Evolutionary conservation across 2,329 filamentous ascomycete genomes (phyloP), one percentile per base, ranked within the genome.

Genomic region (Neonectria ditissima): DNA sequence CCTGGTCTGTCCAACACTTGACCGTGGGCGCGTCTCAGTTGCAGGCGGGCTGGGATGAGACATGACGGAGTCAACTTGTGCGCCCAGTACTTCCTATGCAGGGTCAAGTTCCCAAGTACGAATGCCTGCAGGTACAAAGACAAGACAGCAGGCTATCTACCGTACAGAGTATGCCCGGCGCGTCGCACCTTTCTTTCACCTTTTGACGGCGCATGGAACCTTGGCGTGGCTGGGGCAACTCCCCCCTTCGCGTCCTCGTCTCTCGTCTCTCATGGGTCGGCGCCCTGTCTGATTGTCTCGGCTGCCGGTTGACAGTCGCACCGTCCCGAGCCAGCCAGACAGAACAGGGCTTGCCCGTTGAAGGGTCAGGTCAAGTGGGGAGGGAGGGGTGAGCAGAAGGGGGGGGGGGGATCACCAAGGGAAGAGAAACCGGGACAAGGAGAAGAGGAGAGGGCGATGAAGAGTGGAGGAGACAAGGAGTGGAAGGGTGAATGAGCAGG

Each of bases 271-370:
- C 16, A 30, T 48, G 41, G 34, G 20, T 32, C 11, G 24, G 34
- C 26, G 28, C 50, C 28, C 30, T 26, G 45, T 55, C 54, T 22
- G 44, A 51, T 51, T 65, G 63, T 65, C 63, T 65, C 59, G 63
- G 63, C 43, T 62, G 50, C 50, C 47, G 63, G 50, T 51, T 62
- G 28, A 37, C 53, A 48, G 51, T 53, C 54, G 54, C 50, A 44
- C 52, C 34, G n/a, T 39, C 28, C 62, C 48, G 26, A 30, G 30
- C 39, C 22, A 59, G 20, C 22, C 28, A 37, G 20, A 24, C 34
- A 24, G 44, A 26, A 24, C 34, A 24, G 44, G 56, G 30, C 41
- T 54, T 32, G n/a, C 11, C 55, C 55, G 37, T 50, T 44, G 41
- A 30, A 47, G 20, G 20, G 37, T 10, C n/a, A 41, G 20, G 55